Base-by-base conservation (phyloP, 1,284 basidiomycete species). In the Psilocybe mexicana region DNA sequence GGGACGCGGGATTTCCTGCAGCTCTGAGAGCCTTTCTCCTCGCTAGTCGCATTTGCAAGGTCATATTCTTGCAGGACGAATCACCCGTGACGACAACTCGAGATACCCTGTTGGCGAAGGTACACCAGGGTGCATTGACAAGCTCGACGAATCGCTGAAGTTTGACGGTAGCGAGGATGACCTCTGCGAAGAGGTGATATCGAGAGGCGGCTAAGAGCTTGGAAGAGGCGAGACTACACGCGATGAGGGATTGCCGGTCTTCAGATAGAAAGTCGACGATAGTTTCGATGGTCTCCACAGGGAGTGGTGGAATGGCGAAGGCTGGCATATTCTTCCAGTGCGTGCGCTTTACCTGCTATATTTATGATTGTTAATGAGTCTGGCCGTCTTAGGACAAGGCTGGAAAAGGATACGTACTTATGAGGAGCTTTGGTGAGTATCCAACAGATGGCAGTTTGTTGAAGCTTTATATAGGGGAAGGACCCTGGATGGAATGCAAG, bases 251-350 rank as follows among this genome's bases (percentile, higher is more conserved):
- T 26, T 43, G 52, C 18, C 53, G 61, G 46, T 73, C 69, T 44
- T 65, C 63, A 28, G 61, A 51, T 35, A 72, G 65, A 30, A 68
- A 54, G 48, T 65, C 64, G 12, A 71, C 45, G 47, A 72, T 67
- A 14, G 62, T 56, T 55, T 70, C 65, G 26, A 72, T 56, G 2
- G 63, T 70, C 63, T 73, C 71, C 48, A 64, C 61, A 8, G 71
- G 71, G n/a, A 73, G 11, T 4, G 38, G 38, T 40, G 38, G 35
- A n/a, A 47, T 25, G 7, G 40, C 28, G 24, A 14, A 11, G 52
- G 33, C 48, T 4, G 42, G 33, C 25, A 43, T 40, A 12, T 4
- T 12, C 0, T n/a, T 11, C 3, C 4, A 40, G 7, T 40, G 11
- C 1, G 12, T n/a, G n/a, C 30, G n/a, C 0, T 18, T 11, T 33